Percentiles rank a stretch among this genome's conserved stretches.
These are phyloP conservation scores for Friedmanniomyces endolithicus DNA, from an alignment of 495 filamentous ascomycete genomes.

Conservation along the genomic window DNA sequence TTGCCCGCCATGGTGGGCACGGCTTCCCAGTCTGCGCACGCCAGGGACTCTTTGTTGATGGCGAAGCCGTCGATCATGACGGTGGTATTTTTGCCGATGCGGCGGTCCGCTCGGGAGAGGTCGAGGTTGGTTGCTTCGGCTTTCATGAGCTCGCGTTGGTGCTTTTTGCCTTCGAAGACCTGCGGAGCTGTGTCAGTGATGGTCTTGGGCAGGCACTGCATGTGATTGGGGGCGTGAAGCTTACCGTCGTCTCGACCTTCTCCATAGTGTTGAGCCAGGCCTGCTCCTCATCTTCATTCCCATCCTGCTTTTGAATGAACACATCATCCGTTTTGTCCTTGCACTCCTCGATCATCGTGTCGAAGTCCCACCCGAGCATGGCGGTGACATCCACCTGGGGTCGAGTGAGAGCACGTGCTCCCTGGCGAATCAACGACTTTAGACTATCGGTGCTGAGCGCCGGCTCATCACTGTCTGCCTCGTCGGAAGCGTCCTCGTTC, in stretches of 20 bases:
- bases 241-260: constrained; percentile 41
- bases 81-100: constrained; percentile 47
- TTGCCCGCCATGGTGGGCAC: constrained; percentile 46
- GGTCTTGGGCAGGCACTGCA: too few relatives aligned
- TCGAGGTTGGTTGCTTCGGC: constrained; percentile 23
- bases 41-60: constrained; percentile 47
- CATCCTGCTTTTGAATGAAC: constrained; percentile 24
- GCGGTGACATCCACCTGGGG: constrained; percentile 43
- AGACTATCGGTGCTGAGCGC: constrained; percentile 40
- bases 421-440: constrained; percentile 45
- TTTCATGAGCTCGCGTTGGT: constrained; percentile 26
- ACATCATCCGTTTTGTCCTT: constrained; percentile 40
- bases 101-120: constrained; percentile 34
- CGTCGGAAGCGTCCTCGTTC: neutral
- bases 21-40: constrained; percentile 43
- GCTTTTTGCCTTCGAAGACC: constrained; percentile 46
- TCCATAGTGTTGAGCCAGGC: constrained; percentile 49
- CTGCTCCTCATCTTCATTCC: constrained; percentile 38
- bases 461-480: constrained; percentile 37
- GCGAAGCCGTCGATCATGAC: constrained; percentile 49
- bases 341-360: constrained; percentile 44
- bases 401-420: constrained; percentile 42
- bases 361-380: constrained; percentile 48
- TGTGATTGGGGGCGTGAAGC: too few relatives aligned
- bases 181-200: neutral